Evolutionary conservation across 192 early-diverging fungal genomes (phyloP), one percentile per base, ranked within the genome.

Genomic region (Backusella australiensis): DNA sequence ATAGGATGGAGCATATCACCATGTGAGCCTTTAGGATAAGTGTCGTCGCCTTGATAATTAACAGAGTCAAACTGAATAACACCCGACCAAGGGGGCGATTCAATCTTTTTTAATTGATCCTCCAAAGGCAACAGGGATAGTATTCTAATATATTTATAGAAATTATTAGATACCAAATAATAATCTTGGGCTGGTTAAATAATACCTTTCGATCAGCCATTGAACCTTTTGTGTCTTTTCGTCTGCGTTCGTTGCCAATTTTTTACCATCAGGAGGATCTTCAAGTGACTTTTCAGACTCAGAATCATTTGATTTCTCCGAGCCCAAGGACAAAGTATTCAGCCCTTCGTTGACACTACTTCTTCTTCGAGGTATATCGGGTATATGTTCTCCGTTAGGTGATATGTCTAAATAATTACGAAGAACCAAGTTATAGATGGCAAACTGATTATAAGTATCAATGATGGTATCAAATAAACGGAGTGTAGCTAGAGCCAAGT

Each of bases 391-490:
- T 2, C 78, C 82, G n/a, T 80, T 76, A 1, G 77, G 72, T 17
- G 67, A 49, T 23, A 78, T 78, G 56, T 80, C 79, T 34, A 85
- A 15, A 68, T 86, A 89, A 74, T 90, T 90, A 42, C 88, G 81
- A 23, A 90, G 82, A 8, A 88, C 85, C 21, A 90, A 77, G 53
- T 85, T 89, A 21, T 83, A 86, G 59, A 84, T 84, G 1, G 86
- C 88, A 84, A 90, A 89, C 69, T 90, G 89, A 77, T 89, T 88
- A 74, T 85, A 86, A 1, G 86, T 89, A 65, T 84, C 78, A 19
- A 90, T 73, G 9, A 90, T 84, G 15, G 85, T 83, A 72, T 90
- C 89, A 70, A 90, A 90, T 44, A 90, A 79, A 5, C 87, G 85
- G 49, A 90, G 72, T 6, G 88, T 86, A 77, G 82, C 84, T 53